Conservation (phyloP, 176 grass and related monocot species). For the Triticum dicoccoides region DNA sequence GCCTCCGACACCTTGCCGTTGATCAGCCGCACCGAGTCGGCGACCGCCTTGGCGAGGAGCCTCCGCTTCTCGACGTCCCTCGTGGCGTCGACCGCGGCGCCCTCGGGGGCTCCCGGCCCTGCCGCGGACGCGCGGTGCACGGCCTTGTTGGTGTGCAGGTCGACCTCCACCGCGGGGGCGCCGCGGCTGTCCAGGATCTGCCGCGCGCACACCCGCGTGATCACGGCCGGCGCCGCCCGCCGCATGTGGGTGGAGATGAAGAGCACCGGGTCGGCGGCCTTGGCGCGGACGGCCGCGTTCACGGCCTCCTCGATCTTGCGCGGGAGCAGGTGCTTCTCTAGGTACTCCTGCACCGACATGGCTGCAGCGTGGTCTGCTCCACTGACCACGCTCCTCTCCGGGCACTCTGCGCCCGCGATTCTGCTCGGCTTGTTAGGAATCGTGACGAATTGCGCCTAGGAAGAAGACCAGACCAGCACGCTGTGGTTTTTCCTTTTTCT, state of each 20-base stretch:
- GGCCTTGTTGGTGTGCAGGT: conserved; percentile 96
- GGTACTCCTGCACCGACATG: conserved; percentile 98
- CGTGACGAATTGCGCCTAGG: background rate
- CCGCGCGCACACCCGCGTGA: conserved; percentile 79
- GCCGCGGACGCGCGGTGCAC: conserved; percentile 80
- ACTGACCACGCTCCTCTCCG: background rate
- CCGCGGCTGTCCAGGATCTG: conserved; percentile 92
- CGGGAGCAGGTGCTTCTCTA: conserved; percentile 82
- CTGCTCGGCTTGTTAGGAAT: background rate
- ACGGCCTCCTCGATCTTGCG: conserved; percentile 98
- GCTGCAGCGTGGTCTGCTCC: conserved; percentile 3
- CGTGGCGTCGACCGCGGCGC: conserved; percentile 46
- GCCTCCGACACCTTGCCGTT: conserved; percentile 95
- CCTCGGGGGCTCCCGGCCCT: conserved; percentile 28
- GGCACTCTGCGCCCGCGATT: background rate
- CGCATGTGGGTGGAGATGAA: conserved; percentile 96
- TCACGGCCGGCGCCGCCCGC: conserved; percentile 68
- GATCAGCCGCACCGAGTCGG: conserved; percentile 71
- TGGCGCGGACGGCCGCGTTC: conserved; percentile 95
- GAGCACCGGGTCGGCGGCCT: conserved; percentile 67
- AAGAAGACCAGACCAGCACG: background rate
- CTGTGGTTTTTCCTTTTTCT: too few relatives aligned
- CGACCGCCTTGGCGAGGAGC: conserved; percentile 71
- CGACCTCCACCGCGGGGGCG: conserved; percentile 79
- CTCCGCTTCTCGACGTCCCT: conserved; percentile 67